Percentiles rank a stretch among this genome's conserved stretches.
These are phyloP conservation scores for Neurospora sp. DNA, from an alignment of 495 filamentous ascomycete species.

Conservation along the genomic window DNA sequence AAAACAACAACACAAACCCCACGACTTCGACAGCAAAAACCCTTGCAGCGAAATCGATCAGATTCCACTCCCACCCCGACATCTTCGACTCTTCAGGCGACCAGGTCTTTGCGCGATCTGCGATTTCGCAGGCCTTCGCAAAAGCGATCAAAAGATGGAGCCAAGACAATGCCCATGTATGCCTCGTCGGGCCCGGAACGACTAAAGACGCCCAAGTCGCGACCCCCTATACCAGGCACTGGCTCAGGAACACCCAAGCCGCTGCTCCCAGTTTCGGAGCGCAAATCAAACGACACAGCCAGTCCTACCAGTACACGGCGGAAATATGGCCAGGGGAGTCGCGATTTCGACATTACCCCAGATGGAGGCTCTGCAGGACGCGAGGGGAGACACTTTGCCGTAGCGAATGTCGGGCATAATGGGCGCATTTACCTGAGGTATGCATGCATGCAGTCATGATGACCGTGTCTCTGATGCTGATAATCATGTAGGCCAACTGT, in stretches of 20 bases:
- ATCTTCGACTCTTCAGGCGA: not conserved
- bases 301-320: conserved; percentile 12
- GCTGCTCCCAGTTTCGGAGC: conserved; percentile 34
- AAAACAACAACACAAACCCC: conserved; percentile 1
- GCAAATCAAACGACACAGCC: conserved; percentile 28
- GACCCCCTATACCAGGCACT: conserved; percentile 12
- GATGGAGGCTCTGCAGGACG: conserved; percentile 42
- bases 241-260: conserved; percentile 21
- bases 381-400: conserved; percentile 74
- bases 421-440: conserved; percentile 93
- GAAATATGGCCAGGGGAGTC: conserved; percentile 22
- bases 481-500: conserved; percentile 42
- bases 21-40: conserved; percentile 14
- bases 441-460: conserved; percentile 17
- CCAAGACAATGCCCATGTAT: conserved; percentile 2
- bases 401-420: conserved; percentile 89
- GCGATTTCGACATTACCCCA: conserved; percentile 37
- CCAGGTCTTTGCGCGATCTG: conserved; percentile 8
- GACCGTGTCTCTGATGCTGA: conserved; percentile 3
- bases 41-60: conserved; percentile 7
- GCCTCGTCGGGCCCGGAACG: conserved; percentile 6
- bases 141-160: conserved; percentile 11
- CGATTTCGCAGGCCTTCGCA: conserved; percentile 6
- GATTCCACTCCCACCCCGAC: not conserved
- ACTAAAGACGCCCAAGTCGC: conserved; percentile 18